These are phyloP conservation scores for Hericium coralloides DNA, from an alignment of 768 basidiomycete species.

Conservation along the genomic window DNA sequence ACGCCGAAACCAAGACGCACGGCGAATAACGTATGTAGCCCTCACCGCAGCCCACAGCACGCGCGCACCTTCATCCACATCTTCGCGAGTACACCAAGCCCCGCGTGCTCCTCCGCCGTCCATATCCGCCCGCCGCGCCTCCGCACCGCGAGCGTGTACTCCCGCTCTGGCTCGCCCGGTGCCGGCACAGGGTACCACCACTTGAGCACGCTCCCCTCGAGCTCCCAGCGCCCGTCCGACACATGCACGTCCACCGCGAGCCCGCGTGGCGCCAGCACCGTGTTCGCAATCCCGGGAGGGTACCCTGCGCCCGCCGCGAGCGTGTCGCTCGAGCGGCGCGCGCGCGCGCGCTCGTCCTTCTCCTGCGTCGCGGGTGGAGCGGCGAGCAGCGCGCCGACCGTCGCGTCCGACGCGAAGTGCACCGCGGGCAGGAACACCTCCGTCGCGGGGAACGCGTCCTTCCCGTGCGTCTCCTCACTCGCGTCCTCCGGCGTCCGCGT, in stretches of 20 bases:
- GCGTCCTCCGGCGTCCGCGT: conserved; percentile 12
- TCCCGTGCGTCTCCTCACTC: conserved; percentile 21
- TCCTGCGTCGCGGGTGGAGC: conserved; percentile 1
- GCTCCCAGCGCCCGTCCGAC: conserved; percentile 38
- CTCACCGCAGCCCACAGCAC: conserved; percentile 2
- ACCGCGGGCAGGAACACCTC: conserved; percentile 89
- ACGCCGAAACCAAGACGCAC: not conserved
- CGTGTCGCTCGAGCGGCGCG: conserved; percentile 11
- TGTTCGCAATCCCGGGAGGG: conserved; percentile 30
- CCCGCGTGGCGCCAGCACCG: conserved; percentile 43
- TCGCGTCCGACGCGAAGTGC: conserved; percentile 60
- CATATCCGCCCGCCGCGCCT: conserved; percentile 24
- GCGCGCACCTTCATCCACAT: conserved; percentile 2
- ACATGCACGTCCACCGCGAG: conserved; percentile 36
- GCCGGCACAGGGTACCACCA: conserved; percentile 30
- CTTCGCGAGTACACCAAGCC: conserved; percentile 8
- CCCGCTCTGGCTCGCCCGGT: conserved; percentile 19
- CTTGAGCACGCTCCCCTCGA: conserved; percentile 39
- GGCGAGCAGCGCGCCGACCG: conserved; percentile 14
- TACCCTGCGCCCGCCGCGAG: conserved; percentile 2
- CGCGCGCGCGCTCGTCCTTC: conserved; percentile 6
- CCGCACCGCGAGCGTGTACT: conserved; percentile 23
- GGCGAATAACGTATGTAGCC: too few relatives aligned
- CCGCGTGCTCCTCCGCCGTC: conserved; percentile 10
- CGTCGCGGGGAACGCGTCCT: conserved; percentile 44